Base-by-base conservation (phyloP, 495 filamentous ascomycete species). In the Aspergillus bridgeri region DNA sequence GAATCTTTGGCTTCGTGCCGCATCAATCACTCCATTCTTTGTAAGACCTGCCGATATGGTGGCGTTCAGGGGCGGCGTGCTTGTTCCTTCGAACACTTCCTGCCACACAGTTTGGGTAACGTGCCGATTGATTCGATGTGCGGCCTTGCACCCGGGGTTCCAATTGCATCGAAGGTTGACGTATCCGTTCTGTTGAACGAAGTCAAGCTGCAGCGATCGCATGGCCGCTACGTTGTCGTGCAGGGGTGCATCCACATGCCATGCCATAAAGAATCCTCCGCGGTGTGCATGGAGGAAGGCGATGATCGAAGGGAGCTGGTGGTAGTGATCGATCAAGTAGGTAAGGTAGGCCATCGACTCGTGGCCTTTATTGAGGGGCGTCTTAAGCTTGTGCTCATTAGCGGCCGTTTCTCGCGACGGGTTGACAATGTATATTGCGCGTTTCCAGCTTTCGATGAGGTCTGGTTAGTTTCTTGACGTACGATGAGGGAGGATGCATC, bases 271-370 rank as follows among this genome's bases (percentile, higher is more conserved):
- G 54, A 71, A 70, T 8, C 66, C 66, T 3, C 66, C 54, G 51
- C 83, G 81, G 58, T 90, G 86, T 19, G 81, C 72, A 56, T 91
- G 88, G 65, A 86, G 84, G 67, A 91, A 88, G 60, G 85, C 79
- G 54, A 82, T 73, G 61, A 87, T 79, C 50, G 89, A 85, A 8
- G 87, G 85, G 21, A 91, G 78, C 17, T 70, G 55, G 61, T 89
- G 68, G 73, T 90, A 92, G 70, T 86, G 72, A 63, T 90, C 84
- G 60, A 89, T 83, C 57, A 92, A 77, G 66, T 89, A 90, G 48
- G 81, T 86, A 15, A 89, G 75, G 68, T 92, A 92, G 25, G 85
- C 80, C 79, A 90, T 86, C 9, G 84, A 85, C 68, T 92, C 89
- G 60, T 90, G 83, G 46, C 89, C 89, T 71, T 91, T 91, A 63